These are phyloP conservation scores for Debaryomyces udenii DNA, from an alignment of 1,139 yeast species.

Conservation along the genomic window DNA sequence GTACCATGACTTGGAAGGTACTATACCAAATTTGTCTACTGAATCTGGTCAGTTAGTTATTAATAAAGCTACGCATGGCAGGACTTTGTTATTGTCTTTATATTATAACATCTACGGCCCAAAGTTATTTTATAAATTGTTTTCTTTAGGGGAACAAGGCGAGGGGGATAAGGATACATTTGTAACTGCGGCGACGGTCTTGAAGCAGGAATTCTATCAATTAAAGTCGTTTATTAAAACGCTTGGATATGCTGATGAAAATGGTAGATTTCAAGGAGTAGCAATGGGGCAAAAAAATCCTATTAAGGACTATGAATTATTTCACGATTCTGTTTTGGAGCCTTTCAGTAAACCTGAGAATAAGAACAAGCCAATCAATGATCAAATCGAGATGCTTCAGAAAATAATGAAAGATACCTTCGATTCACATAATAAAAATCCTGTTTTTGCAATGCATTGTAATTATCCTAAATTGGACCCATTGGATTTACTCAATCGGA, in stretches of 20 bases:
- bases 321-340: constrained; percentile 16
- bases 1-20: constrained; percentile 56
- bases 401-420: constrained; percentile 21
- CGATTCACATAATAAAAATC: constrained; percentile 18
- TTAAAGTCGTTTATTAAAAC: constrained; percentile 42
- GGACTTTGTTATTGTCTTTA: constrained; percentile 52
- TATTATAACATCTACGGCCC: constrained; percentile 67
- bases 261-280: constrained; percentile 35
- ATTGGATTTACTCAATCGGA: constrained; percentile 25
- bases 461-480: constrained; percentile 46
- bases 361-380: constrained; percentile 4
- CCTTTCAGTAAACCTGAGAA: constrained; percentile 17
- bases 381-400: constrained; percentile 9
- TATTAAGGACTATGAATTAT: constrained; percentile 27
- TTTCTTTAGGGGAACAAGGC: constrained; percentile 63
- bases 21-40: constrained; percentile 63
- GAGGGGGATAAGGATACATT: constrained; percentile 74
- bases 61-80: constrained; percentile 55
- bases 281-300: constrained; percentile 48
- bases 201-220: constrained; percentile 53
- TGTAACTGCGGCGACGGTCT: constrained; percentile 57
- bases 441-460: constrained; percentile 40
- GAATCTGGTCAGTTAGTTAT: constrained; percentile 65
- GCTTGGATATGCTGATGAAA: constrained; percentile 34
- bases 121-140: constrained; percentile 52